Percentiles rank a stretch among this genome's conserved stretches.
Evolutionary conservation across 163 green algal species (phyloP).

Genomic region (Coccomyxa subellipsoidea): DNA sequence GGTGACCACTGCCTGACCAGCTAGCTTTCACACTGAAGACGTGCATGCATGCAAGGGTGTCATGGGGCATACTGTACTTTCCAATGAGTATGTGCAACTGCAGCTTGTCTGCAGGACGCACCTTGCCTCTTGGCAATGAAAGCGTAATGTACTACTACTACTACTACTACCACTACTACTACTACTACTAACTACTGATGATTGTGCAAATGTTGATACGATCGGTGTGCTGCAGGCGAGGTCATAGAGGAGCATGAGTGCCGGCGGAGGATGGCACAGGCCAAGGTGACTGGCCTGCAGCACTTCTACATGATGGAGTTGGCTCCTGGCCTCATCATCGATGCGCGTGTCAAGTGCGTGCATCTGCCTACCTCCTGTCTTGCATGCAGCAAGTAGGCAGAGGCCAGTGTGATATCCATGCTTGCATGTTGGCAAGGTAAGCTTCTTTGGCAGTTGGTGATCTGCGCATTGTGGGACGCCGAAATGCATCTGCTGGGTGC

Average conservation of each 20-base stretch:
- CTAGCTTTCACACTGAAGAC: neutral
- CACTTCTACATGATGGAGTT: constrained; percentile 96
- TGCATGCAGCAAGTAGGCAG: neutral
- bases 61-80: too few relatives aligned
- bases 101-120: too few relatives aligned
- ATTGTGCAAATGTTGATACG: neutral
- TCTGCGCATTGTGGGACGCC: neutral
- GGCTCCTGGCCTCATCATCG: constrained; percentile 71
- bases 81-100: too few relatives aligned
- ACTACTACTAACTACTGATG: too few relatives aligned
- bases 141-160: too few relatives aligned
- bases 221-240: constrained; percentile 23
- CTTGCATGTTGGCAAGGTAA: too few relatives aligned
- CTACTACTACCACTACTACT: too few relatives aligned
- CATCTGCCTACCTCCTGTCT: neutral
- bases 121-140: too few relatives aligned
- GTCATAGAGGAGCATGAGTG: constrained; percentile 48
- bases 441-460: neutral
- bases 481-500: neutral
- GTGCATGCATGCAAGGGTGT: neutral
- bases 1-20: constrained; percentile 50
- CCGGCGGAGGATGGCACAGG: constrained; percentile 40
- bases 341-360: constrained; percentile 62
- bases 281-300: constrained; percentile 46
- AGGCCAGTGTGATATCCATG: too few relatives aligned